Percentiles rank a stretch among this genome's conserved stretches.
phyloP scores from a whole-genome alignment of 169 alveolate species.

The Cryptosporidium sp. region DNA sequence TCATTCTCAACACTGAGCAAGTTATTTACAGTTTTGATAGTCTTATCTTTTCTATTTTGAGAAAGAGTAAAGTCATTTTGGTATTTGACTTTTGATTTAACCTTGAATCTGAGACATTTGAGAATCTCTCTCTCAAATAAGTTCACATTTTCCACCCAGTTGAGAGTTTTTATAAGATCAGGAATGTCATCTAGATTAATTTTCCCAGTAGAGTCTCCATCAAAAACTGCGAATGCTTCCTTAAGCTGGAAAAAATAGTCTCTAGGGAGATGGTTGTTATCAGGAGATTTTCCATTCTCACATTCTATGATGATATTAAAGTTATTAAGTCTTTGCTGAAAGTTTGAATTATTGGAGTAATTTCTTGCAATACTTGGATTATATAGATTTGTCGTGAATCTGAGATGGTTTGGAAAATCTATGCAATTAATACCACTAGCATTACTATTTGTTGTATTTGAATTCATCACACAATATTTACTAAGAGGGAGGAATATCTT shows the following conservation, averaged over 20 bases:
- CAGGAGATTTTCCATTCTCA: background rate
- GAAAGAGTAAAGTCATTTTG: background rate
- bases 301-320: conserved; percentile 39
- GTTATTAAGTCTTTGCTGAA: conserved; percentile 36
- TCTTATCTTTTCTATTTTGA: background rate
- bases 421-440: background rate
- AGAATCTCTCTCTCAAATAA: conserved; percentile 34
- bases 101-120: background rate
- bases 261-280: background rate
- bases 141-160: conserved; percentile 50
- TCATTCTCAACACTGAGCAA: conserved; percentile 5
- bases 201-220: conserved; percentile 42
- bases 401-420: conserved; percentile 28
- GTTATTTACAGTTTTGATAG: conserved; percentile 15
- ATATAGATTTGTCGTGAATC: conserved; percentile 41
- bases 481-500: conserved; percentile 13
- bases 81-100: background rate
- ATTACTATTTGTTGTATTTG: background rate
- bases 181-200: conserved; percentile 38
- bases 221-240: conserved; percentile 66
- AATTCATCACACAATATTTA: background rate
- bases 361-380: conserved; percentile 46
- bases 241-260: conserved; percentile 40
- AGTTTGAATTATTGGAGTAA: conserved; percentile 5
- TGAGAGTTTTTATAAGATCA: conserved; percentile 49